Percentiles rank a stretch among this genome's conserved stretches.
These are phyloP conservation scores for Diaporthe sp. DNA, from an alignment of 2,329 filamentous ascomycete genomes.

Conservation along the genomic window DNA sequence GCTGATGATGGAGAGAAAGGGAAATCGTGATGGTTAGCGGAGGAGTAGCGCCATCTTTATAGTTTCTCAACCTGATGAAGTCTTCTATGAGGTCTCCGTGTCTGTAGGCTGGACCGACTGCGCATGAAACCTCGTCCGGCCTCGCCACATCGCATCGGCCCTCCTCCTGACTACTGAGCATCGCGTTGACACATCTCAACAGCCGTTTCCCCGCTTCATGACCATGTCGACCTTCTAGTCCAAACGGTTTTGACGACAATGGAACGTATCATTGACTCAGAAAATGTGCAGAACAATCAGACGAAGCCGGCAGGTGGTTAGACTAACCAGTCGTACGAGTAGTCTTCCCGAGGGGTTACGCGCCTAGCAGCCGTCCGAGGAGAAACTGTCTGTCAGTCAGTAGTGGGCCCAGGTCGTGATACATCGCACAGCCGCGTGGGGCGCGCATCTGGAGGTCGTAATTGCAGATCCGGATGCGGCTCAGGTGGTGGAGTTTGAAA, in stretches of 20 bases:
- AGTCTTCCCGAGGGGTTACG: background rate
- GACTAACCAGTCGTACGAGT: background rate
- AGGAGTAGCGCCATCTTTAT: constrained; percentile 31
- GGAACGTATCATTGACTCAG: constrained; percentile 35
- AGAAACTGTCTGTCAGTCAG: constrained; percentile 4
- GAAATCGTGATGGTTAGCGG: background rate
- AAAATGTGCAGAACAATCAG: constrained; percentile 18
- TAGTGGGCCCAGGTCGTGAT: constrained; percentile 18
- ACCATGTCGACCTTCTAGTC: constrained; percentile 14
- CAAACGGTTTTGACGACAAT: constrained; percentile 37
- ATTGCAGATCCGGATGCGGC: background rate
- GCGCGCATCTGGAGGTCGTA: background rate
- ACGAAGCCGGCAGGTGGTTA: constrained; percentile 32
- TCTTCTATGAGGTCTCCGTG: background rate
- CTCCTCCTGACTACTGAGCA: background rate
- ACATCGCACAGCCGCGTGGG: constrained; percentile 21
- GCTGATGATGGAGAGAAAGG: constrained; percentile 37
- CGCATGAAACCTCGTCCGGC: background rate
- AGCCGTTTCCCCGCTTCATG: background rate
- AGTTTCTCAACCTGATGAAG: background rate
- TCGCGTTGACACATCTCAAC: background rate
- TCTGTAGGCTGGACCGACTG: background rate
- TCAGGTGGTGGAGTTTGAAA: constrained; percentile 23
- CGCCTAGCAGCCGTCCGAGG: background rate
- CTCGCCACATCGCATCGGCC: constrained; percentile 11